These are phyloP conservation scores for Rhodotorula sp. DNA, from an alignment of 1,284 basidiomycete species.

Conservation along the genomic window DNA sequence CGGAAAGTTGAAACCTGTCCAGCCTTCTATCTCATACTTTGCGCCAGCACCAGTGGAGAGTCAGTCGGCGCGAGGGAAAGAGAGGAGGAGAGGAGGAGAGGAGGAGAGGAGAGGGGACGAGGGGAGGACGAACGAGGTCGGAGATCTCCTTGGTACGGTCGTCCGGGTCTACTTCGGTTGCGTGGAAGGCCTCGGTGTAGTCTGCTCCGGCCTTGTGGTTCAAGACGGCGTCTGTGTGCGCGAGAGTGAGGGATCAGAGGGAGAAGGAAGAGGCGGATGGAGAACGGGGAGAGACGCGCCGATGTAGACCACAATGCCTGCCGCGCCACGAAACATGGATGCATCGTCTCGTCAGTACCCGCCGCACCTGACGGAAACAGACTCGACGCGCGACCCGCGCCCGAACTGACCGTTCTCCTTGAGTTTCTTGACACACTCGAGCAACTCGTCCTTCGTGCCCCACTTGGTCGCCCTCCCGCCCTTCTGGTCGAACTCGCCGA, in stretches of 20 bases:
- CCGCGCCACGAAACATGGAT: too few species aligned
- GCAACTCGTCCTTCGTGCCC: slow-evolving; percentile 80
- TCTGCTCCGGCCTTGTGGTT: slow-evolving; percentile 72
- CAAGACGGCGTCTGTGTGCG: slow-evolving; percentile 51
- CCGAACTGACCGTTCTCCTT: slow-evolving; percentile 44
- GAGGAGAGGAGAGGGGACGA: too few species aligned
- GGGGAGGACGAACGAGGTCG: slow-evolving; percentile 47
- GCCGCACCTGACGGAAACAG: too few species aligned
- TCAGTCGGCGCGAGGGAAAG: background rate
- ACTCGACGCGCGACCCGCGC: too few species aligned
- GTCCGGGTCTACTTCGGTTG: slow-evolving; percentile 67
- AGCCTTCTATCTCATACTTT: slow-evolving; percentile 69
- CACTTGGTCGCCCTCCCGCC: slow-evolving; percentile 76
- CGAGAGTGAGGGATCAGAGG: slow-evolving; percentile 41
- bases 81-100: too few species aligned
- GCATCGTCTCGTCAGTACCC: too few species aligned
- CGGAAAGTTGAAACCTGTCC: slow-evolving; percentile 79
- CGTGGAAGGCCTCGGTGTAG: slow-evolving; percentile 69
- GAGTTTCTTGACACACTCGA: slow-evolving; percentile 60
- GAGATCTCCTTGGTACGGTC: slow-evolving; percentile 56
- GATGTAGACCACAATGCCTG: slow-evolving; percentile 52
- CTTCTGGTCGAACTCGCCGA: slow-evolving; percentile 90
- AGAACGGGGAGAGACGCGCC: slow-evolving; percentile 53
- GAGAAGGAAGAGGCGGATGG: too few species aligned
- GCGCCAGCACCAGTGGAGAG: too few species aligned